These are phyloP conservation scores for Emmonsia crescens DNA, from an alignment of 2,329 filamentous ascomycete species.

Conservation along the genomic window DNA sequence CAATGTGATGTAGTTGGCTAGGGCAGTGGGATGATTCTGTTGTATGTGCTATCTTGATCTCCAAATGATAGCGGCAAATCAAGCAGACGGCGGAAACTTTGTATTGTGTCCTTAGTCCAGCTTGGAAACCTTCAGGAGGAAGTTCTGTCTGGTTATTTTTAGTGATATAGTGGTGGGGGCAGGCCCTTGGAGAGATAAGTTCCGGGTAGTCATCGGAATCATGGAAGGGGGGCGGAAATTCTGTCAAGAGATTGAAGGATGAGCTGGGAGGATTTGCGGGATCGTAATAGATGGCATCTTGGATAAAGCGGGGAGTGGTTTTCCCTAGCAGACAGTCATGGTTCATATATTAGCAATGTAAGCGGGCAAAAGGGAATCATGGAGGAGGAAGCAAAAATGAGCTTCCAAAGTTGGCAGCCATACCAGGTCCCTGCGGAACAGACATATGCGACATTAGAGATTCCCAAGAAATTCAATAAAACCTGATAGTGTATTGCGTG, in stretches of 20 bases:
- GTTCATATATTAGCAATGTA: not conserved
- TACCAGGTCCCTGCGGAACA: constrained; percentile 24
- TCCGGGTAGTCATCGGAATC: constrained; percentile 21
- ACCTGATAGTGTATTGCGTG: not conserved
- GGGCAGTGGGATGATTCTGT: constrained; percentile 34
- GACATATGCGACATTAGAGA: constrained; percentile 19
- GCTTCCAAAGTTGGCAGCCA: constrained; percentile 7
- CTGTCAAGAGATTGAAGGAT: constrained; percentile 47
- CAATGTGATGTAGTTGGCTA: constrained; percentile 53
- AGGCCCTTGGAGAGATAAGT: constrained; percentile 36
- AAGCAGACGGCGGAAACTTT: constrained; percentile 52
- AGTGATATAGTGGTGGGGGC: constrained; percentile 48
- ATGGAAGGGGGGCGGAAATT: constrained; percentile 44
- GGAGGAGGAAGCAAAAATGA: not conserved
- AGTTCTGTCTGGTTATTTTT: constrained; percentile 47
- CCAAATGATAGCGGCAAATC: constrained; percentile 52
- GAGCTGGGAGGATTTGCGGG: constrained; percentile 31
- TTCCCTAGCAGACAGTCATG: constrained; percentile 32
- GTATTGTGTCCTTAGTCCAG: constrained; percentile 32
- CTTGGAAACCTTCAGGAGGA: constrained; percentile 27
- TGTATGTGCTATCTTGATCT: constrained; percentile 45
- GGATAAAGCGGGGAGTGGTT: constrained; percentile 39
- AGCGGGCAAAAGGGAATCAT: not conserved
- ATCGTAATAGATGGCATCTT: constrained; percentile 37
- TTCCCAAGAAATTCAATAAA: not conserved